These are phyloP conservation scores for Phytophthora syringae DNA, from an alignment of 352 stramenopile species.

Conservation along the genomic window DNA sequence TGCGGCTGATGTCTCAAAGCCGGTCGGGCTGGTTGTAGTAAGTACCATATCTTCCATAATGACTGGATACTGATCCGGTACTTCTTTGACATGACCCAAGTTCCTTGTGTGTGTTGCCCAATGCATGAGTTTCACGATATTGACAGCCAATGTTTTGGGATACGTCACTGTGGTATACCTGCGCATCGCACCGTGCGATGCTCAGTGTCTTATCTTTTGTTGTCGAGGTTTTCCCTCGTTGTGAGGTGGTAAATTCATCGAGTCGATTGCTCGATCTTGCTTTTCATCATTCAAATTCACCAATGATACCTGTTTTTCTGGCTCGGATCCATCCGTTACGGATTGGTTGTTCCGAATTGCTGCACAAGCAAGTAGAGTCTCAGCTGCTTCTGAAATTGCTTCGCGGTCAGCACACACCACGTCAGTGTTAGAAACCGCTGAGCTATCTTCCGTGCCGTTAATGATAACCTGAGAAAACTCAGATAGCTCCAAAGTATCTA, in stretches of 20 bases:
- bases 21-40: background rate
- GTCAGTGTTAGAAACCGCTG: too few species aligned
- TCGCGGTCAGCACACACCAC: too few species aligned
- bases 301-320: too few species aligned
- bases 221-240: background rate
- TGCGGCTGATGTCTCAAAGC: background rate
- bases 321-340: too few species aligned
- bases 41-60: conserved; percentile 11
- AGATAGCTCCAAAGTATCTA: background rate
- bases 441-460: too few species aligned
- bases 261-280: background rate
- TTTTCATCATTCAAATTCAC: background rate
- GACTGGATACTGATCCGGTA: conserved; percentile 4
- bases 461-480: background rate
- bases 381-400: too few species aligned
- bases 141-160: background rate
- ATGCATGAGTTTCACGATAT: background rate
- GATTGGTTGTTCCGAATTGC: too few species aligned
- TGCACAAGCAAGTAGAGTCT: too few species aligned
- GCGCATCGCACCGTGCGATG: background rate
- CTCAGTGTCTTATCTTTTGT: background rate
- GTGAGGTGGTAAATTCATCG: background rate
- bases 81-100: conserved; percentile 3
- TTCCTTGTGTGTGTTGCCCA: conserved; percentile 4
- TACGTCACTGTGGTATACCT: background rate